phyloP scores from a whole-genome alignment of 352 stramenopile genomes.

The Phytophthora tentaculata region DNA sequence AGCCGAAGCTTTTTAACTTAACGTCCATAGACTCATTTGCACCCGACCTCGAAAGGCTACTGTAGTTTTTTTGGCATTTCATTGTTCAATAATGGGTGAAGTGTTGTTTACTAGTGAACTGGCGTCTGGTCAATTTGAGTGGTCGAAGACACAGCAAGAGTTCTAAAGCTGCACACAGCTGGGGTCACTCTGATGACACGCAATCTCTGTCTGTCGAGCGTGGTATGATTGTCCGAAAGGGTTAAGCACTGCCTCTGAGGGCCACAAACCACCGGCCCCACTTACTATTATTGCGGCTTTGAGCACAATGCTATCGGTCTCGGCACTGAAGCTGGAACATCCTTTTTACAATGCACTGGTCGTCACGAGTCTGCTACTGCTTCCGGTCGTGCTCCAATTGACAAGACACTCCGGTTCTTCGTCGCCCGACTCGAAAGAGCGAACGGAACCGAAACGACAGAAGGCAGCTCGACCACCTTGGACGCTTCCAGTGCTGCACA shows the following conservation, averaged over 20 bases:
- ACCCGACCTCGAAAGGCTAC: no score
- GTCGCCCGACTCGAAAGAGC: conserved; percentile 1
- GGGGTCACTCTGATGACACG: conserved; percentile 4
- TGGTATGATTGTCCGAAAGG: conserved; percentile 15
- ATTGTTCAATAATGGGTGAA: no score
- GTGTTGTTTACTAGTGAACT: no score
- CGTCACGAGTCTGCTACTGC: conserved; percentile 24
- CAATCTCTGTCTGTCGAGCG: conserved; percentile 13
- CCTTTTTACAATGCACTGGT: conserved; percentile 12
- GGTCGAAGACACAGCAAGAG: no score
- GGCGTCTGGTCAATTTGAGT: no score
- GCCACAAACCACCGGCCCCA: no score
- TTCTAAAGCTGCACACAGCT: no score
- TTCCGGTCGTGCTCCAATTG: conserved; percentile 22
- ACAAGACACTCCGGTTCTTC: conserved; percentile 4
- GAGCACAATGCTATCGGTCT: conserved; percentile 23
- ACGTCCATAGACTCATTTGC: no score
- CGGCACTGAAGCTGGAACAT: conserved; percentile 16
- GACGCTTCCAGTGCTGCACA: conserved; percentile 28
- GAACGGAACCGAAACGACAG: conserved; percentile 15
- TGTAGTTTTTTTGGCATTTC: no score
- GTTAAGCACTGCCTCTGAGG: no score
- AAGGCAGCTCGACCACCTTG: conserved; percentile 12
- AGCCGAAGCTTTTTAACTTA: no score
- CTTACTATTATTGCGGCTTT: not conserved